Conservation (phyloP, 2,329 filamentous ascomycete species). For the Colletotrichum tanaceti region DNA sequence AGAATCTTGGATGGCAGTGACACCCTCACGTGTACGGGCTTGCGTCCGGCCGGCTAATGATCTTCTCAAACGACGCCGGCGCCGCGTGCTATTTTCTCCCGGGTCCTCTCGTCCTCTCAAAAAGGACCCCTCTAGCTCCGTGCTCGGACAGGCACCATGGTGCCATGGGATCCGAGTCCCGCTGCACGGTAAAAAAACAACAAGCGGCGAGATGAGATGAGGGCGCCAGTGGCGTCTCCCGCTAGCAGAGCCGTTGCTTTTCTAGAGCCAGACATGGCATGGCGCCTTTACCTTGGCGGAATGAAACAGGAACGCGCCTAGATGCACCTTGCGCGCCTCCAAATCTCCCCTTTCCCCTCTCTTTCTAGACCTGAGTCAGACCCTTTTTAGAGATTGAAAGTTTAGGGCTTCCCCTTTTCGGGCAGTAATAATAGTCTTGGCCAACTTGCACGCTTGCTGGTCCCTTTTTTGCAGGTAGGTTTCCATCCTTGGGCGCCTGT, state of each 20-base stretch:
- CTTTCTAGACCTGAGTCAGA: slow-evolving; percentile 8
- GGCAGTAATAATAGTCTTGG: too few species aligned
- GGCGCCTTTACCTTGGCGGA: slow-evolving; percentile 3
- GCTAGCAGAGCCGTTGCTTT: slow-evolving; percentile 35
- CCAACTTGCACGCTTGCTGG: neutral
- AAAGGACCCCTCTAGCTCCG: neutral
- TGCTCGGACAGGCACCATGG: slow-evolving; percentile 23
- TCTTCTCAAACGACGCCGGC: slow-evolving; percentile 26
- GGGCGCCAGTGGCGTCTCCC: slow-evolving; percentile 20
- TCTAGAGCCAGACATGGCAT: slow-evolving; percentile 3
- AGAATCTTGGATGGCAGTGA: slow-evolving; percentile 9
- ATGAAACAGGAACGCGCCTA: slow-evolving; percentile 31
- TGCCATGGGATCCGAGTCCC: slow-evolving; percentile 22
- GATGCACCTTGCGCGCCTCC: slow-evolving; percentile 2
- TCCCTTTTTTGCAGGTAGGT: slow-evolving; percentile 8
- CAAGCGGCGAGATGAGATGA: slow-evolving; percentile 28
- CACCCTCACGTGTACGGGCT: slow-evolving; percentile 13
- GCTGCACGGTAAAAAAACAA: slow-evolving; percentile 26
- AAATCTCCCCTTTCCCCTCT: neutral
- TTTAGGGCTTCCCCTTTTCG: neutral
- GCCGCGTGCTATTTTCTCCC: slow-evolving; percentile 24
- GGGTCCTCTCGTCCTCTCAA: neutral
- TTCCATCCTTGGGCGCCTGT: neutral
- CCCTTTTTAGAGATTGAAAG: neutral
- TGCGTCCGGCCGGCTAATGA: neutral